Base-by-base conservation (phyloP, 2,329 filamentous ascomycete genomes). In the Nothophoma quercina region DNA sequence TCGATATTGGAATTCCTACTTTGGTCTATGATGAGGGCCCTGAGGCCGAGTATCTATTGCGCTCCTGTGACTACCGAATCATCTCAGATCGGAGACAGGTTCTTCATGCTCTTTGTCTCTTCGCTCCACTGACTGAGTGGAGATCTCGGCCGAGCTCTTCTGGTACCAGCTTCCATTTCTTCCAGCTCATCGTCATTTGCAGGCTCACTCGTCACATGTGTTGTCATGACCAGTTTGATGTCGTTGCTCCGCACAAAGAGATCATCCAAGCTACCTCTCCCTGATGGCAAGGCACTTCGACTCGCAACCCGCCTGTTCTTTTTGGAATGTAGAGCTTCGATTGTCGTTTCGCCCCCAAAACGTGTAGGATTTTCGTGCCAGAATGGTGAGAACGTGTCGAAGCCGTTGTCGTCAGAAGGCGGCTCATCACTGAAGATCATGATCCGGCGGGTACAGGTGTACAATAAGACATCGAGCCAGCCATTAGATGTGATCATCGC, bases 401-500 rank as follows among this genome's bases (percentile, higher is more conserved):
- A 75, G 49, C 60, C 72, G 64, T 70, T 66, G 34, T 69, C 53
- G 36, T 69, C 70, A 13, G 74, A 66, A 3, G 61, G 73, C 12
- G 71, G 75, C 51, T 81, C 79, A 42, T 81, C 78, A 52, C 80
- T 78, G 60, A 81, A 73, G 29, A 86, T 77, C 56, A 85, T 77
- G 38, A 81, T 80, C 48, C 79, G 79, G 12, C 84, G 78, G 0
- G 84, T 86, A 5, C 84, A 69, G 0, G 82, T 82, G 72, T 85
- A 86, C 3, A 86, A 75, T 2, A 84, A 64, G 10, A 83, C 82
- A 62, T 86, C 83, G 16, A 85, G 79, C 71, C 83, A 80, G 15
- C 84, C 84, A 51, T 83, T 85, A 25, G 79, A 82, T 2, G 82
- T 82, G 51, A 86, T 83, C 60, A 86, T 74, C 5, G 81, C 78